phyloP scores from a whole-genome alignment of 2,329 filamentous ascomycete genomes.

The Talaromyces funiculosus region DNA sequence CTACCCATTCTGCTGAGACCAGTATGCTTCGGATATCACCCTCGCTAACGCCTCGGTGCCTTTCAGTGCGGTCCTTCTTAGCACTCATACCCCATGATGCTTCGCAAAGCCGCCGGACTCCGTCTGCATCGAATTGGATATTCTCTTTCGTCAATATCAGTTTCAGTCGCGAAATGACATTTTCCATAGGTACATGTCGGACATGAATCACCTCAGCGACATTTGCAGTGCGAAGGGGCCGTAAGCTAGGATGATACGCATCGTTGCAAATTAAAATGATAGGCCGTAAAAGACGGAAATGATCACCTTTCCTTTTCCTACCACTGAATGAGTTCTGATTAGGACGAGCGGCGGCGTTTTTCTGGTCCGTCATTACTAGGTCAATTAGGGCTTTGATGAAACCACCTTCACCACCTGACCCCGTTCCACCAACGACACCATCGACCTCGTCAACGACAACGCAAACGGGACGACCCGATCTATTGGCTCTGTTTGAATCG shows the following conservation, averaged over 20 bases:
- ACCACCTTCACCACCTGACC: constrained; percentile 75
- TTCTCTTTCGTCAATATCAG: constrained; percentile 82
- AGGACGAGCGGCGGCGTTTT: constrained; percentile 53
- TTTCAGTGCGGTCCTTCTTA: constrained; percentile 48
- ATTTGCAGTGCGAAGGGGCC: constrained; percentile 76
- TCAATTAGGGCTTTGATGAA: constrained; percentile 95
- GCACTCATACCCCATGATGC: constrained; percentile 60
- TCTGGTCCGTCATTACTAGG: constrained; percentile 77
- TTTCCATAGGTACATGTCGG: constrained; percentile 79
- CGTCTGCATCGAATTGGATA: constrained; percentile 81
- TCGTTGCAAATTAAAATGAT: constrained; percentile 96
- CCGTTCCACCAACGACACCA: constrained; percentile 77
- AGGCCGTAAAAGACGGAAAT: constrained; percentile 79
- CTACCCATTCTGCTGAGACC: constrained; percentile 62
- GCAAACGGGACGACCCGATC: constrained; percentile 78
- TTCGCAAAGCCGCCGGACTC: constrained; percentile 67
- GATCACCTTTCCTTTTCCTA: constrained; percentile 66
- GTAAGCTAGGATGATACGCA: constrained; percentile 83
- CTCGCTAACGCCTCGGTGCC: constrained; percentile 41
- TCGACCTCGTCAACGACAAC: constrained; percentile 96
- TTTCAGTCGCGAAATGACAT: constrained; percentile 76
- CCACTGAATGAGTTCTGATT: constrained; percentile 15
- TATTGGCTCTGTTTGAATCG: constrained; percentile 51
- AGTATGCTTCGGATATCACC: constrained; percentile 60
- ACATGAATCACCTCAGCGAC: constrained; percentile 88